Evolutionary conservation across 2,329 filamentous ascomycete species (phyloP), one percentile per base, ranked within the genome.

Genomic region (Colletotrichum sp.): DNA sequence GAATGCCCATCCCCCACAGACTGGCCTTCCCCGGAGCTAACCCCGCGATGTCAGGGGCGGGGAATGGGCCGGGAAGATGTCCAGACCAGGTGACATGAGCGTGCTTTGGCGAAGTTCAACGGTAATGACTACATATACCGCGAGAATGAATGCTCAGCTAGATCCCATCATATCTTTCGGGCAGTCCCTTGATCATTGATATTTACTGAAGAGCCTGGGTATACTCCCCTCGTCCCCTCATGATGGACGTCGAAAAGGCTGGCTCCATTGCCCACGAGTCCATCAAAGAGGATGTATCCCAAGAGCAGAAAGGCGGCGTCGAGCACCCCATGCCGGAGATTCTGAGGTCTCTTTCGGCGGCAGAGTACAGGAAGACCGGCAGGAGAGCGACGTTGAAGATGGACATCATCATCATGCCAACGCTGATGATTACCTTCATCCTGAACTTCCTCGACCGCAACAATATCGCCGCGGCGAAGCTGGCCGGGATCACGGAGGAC

Each of bases 401-500:
- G 34, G 71, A 68, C 63, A 36, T 65, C 63, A 63, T 66, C 39
- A 66, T 66, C 63, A 24, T 70, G 32, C 72, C 72, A 6, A 75
- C 69, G 72, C 16, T 75, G 30, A 66, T 68, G 67, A 26, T 39
- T 12, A 75, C 69, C 57, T 75, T 62, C 52, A 71, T 68, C 24
- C 52, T 71, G 1, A 75, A 75, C 26, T 44, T 60, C 24, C 71
- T 73, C 39, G 72, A 75, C 30, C 60, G 72, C 24, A 75, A 75
- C n/a, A 69, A 69, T 62, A 75, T 71, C n/a, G 72, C 76, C n/a
- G 60, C 76, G 36, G 78, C 76, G 0, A 75, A 74, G 16, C 64
- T 78, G 6, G 74, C 77, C 62, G 71, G 70, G 6, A 69, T 79
- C 15, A 77, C 78, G 72, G 64, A 79, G 18, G 77, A 79, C 36